phyloP scores from a whole-genome alignment of 495 filamentous ascomycete genomes.

The Penicillium cinerascens region DNA sequence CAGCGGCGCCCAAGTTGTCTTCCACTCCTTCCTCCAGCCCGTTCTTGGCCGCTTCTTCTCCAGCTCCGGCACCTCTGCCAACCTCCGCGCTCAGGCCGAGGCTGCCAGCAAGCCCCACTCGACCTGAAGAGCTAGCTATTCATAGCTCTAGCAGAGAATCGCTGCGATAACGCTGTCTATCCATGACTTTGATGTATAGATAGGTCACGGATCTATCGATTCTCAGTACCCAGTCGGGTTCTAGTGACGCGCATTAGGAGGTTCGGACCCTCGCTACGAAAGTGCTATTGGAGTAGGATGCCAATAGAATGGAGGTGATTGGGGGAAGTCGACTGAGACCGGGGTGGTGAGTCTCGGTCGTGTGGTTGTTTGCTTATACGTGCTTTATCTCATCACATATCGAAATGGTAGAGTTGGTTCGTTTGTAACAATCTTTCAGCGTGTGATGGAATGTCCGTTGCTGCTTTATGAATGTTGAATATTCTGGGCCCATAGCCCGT shows the following conservation, averaged over 20 bases:
- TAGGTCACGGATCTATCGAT: constrained; percentile 16
- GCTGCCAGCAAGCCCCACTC: constrained; percentile 55
- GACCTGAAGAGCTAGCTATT: constrained; percentile 15
- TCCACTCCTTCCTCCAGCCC: constrained; percentile 91
- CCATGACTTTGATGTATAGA: constrained; percentile 5
- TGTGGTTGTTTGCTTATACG: constrained; percentile 10
- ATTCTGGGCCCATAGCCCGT: not conserved
- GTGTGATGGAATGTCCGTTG: not conserved
- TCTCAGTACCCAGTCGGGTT: constrained; percentile 8
- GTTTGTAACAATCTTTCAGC: not conserved
- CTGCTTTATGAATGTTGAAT: not conserved
- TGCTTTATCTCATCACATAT: constrained; percentile 4
- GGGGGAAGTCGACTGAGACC: constrained; percentile 2
- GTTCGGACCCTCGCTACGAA: constrained; percentile 4
- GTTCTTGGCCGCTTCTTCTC: constrained; percentile 88
- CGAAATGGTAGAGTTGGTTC: not conserved
- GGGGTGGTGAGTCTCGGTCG: constrained; percentile 3
- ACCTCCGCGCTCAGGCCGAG: constrained; percentile 88
- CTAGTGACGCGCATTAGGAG: constrained; percentile 6
- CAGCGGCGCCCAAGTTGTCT: constrained; percentile 93
- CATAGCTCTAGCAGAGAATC: constrained; percentile 13
- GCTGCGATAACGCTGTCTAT: constrained; percentile 12
- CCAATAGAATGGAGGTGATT: constrained; percentile 9
- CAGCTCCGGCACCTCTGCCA: constrained; percentile 71
- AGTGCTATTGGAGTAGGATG: constrained; percentile 4